Percentiles rank a stretch among this genome's conserved stretches.
Conservation (phyloP, 2,329 filamentous ascomycete species). For the Acarospora socialis region DNA sequence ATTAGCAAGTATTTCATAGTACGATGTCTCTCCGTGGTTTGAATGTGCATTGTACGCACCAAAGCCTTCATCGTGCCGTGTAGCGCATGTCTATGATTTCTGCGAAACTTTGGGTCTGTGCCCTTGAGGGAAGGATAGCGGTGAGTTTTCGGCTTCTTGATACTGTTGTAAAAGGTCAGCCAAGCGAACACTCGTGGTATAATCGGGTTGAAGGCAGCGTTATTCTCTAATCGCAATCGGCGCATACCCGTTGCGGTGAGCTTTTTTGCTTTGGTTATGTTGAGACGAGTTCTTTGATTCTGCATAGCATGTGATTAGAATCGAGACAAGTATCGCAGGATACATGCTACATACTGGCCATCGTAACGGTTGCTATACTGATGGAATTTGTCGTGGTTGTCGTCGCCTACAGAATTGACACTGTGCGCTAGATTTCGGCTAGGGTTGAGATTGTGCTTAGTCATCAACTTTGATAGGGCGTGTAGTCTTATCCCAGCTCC, state of each 20-base stretch:
- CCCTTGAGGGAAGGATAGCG: constrained; percentile 98
- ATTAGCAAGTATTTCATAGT: constrained; percentile 14
- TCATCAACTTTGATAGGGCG: too few species aligned
- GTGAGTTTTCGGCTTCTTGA: constrained; percentile 99
- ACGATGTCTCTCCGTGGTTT: not conserved
- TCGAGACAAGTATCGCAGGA: not conserved
- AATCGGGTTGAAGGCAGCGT: constrained; percentile 1
- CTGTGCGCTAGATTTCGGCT: too few species aligned
- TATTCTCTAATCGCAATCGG: constrained; percentile 1
- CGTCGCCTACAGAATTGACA: too few species aligned
- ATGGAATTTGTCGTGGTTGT: too few species aligned
- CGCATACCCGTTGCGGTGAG: constrained; percentile 97
- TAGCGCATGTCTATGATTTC: constrained; percentile 99
- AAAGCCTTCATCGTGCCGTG: constrained; percentile 97
- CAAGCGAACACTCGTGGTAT: constrained; percentile 1
- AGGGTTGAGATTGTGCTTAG: too few species aligned
- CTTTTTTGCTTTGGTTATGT: constrained; percentile 97
- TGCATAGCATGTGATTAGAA: constrained; percentile 26
- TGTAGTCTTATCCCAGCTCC: too few species aligned
- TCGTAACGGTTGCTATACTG: too few species aligned
- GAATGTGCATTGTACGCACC: constrained; percentile 48
- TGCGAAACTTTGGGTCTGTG: constrained; percentile 98
- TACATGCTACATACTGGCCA: not conserved
- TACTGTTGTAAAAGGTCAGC: constrained; percentile 42
- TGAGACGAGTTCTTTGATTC: constrained; percentile 99